Evolutionary conservation across 2,329 filamentous ascomycete genomes (phyloP), one percentile per base, ranked within the genome.

Genomic region (Colletotrichum aenigma): DNA sequence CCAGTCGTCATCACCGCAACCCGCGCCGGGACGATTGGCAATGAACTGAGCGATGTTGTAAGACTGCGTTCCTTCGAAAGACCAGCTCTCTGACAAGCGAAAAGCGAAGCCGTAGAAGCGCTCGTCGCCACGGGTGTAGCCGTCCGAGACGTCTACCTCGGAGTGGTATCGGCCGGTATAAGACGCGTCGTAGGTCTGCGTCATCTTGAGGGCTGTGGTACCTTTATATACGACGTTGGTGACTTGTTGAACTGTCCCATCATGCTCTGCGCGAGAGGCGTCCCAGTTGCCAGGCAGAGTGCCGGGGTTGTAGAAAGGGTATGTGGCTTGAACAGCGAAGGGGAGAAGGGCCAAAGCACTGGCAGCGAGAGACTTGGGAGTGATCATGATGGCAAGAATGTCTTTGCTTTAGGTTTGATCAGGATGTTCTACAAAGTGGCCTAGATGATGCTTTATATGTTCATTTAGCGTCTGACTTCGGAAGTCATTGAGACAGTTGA

Each of bases 221-320:
- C 43, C 43, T 48, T 48, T 48, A n/a, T 48, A 48, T 3, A 48
- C 43, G 1, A 48, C 2, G 10, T 48, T 48, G 18, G 6, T 48
- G n/a, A 48, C 18, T 21, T 48, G 43, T 21, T 48, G 43, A 36
- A 89, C 84, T 7, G 82, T 85, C 58, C 87, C 87, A 12, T 83
- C 78, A 81, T 87, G 79, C 77, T 89, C 87, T 7, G 82, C 78
- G 21, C 83, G 84, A 71, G 81, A 80, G 9, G 71, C 77, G 68
- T 85, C 82, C 87, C 87, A 89, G 32, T 34, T 36, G 30, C 86
- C 86, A 10, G 80, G 75, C 12, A 82, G 81, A 28, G 82, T 87
- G 61, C 87, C 87, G 1, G 83, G 78, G 78, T 87, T 88, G 78
- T 81, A 82, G 79, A 88, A 89, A 48, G 80, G 43, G 43, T 48